Percentiles rank a stretch among this genome's conserved stretches.
Conservation (phyloP, 176 grass and related monocot genomes). For the Eragrostis curvula region DNA sequence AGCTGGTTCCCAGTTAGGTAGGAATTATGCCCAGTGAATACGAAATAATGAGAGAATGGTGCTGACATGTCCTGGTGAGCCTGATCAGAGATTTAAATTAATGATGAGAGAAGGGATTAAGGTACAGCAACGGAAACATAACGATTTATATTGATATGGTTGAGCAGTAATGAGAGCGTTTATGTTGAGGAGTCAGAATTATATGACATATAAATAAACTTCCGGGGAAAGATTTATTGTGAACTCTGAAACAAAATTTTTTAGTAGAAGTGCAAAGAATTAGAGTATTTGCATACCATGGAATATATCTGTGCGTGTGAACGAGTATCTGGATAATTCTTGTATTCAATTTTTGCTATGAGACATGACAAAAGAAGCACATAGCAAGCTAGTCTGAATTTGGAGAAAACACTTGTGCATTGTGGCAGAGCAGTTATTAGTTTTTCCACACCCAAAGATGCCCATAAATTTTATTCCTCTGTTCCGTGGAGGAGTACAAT, state of each 20-base stretch:
- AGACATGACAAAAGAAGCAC: background rate
- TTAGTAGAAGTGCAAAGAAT: background rate
- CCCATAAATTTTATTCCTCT: background rate
- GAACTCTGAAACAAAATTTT: background rate
- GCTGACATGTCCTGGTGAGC: conserved; percentile 91
- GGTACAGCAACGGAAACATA: background rate
- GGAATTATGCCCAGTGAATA: conserved; percentile 95
- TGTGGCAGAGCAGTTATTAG: background rate
- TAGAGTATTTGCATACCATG: background rate
- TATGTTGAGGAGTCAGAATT: background rate
- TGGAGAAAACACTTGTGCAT: background rate
- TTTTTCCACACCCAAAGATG: background rate
- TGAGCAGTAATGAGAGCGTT: background rate
- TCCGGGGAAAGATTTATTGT: background rate
- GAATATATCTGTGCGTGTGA: too few species aligned
- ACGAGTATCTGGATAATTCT: background rate
- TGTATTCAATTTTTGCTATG: background rate
- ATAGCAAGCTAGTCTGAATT: background rate
- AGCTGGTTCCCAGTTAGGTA: conserved; percentile 94
- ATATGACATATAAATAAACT: background rate
- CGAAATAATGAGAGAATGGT: conserved; percentile 82
- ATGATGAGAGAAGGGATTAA: background rate
- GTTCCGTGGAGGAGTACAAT: background rate
- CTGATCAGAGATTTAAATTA: conserved; percentile 45
- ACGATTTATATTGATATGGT: background rate